Percentiles rank a stretch among this genome's conserved stretches.
Conservation (phyloP, 768 basidiomycete genomes). For the Mycena vitilis region DNA sequence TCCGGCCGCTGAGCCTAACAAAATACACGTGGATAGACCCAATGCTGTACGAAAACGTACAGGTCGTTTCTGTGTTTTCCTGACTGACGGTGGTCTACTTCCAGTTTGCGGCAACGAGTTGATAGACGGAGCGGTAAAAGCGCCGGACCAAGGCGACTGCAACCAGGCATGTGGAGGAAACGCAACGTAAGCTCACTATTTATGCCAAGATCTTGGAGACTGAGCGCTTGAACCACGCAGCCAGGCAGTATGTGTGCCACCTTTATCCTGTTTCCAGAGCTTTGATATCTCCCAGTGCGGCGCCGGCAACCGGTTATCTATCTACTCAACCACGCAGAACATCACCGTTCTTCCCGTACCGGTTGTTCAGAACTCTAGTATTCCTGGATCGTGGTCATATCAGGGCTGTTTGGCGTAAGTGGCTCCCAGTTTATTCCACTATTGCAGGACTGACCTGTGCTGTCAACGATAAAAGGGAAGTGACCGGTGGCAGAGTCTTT, state of each 20-base stretch:
- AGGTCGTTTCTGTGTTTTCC: no score
- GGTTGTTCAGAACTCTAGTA: slow-evolving; percentile 59
- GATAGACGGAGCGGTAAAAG: slow-evolving; percentile 67
- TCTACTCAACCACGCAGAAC: slow-evolving; percentile 63
- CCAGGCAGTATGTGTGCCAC: slow-evolving; percentile 9
- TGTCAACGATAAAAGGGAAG: slow-evolving; percentile 59
- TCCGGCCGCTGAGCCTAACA: no score
- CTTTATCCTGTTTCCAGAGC: slow-evolving; percentile 56
- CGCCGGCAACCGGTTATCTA: slow-evolving; percentile 76
- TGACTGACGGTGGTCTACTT: background rate
- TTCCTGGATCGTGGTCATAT: slow-evolving; percentile 75
- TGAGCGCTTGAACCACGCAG: slow-evolving; percentile 15
- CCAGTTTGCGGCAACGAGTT: slow-evolving; percentile 79
- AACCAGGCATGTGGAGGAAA: slow-evolving; percentile 82
- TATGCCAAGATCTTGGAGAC: background rate
- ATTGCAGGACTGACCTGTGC: background rate
- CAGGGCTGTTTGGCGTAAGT: slow-evolving; percentile 74
- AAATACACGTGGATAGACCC: background rate
- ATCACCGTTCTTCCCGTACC: slow-evolving; percentile 73
- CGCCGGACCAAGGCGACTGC: slow-evolving; percentile 61
- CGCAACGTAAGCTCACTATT: slow-evolving; percentile 57
- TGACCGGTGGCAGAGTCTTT: slow-evolving; percentile 58
- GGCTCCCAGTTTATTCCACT: background rate
- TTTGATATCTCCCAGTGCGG: slow-evolving; percentile 57
- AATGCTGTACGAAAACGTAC: slow-evolving; percentile 53